These are phyloP conservation scores for Oryza brachyantha DNA, from an alignment of 176 grass and related monocot species.

Conservation along the genomic window DNA sequence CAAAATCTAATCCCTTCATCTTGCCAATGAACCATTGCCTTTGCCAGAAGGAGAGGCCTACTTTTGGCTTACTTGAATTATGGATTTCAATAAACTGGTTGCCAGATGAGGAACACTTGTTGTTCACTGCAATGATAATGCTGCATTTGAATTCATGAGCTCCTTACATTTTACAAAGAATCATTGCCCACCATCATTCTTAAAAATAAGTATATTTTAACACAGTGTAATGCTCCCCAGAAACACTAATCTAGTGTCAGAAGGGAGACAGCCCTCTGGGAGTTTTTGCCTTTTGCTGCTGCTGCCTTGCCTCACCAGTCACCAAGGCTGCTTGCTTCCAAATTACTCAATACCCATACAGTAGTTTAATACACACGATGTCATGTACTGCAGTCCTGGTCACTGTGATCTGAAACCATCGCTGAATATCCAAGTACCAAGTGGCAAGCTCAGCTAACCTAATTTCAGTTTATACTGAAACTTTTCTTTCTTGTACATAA, in stretches of 20 bases:
- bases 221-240: not conserved
- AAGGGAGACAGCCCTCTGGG: not conserved
- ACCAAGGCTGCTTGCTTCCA: slow-evolving; percentile 5
- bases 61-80: slow-evolving; percentile 26
- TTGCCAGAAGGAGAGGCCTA: not conserved
- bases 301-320: slow-evolving; percentile 1
- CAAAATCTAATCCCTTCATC: not conserved
- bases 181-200: not conserved
- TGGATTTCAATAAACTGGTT: slow-evolving; percentile 27
- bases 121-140: slow-evolving; percentile 16
- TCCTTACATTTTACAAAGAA: not conserved
- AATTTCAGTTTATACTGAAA: not conserved
- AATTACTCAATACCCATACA: not conserved
- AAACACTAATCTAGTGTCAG: not conserved
- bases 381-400: not conserved
- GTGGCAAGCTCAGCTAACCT: not conserved
- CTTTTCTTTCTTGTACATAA: not conserved
- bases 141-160: not conserved
- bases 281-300: slow-evolving; percentile 2
- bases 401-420: slow-evolving; percentile 5
- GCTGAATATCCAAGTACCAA: slow-evolving; percentile 6
- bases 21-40: not conserved
- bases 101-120: slow-evolving; percentile 1
- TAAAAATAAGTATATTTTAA: not conserved
- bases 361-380: not conserved